Conservation (phyloP, 495 filamentous ascomycete species). For the Bryoglossum gracile region DNA sequence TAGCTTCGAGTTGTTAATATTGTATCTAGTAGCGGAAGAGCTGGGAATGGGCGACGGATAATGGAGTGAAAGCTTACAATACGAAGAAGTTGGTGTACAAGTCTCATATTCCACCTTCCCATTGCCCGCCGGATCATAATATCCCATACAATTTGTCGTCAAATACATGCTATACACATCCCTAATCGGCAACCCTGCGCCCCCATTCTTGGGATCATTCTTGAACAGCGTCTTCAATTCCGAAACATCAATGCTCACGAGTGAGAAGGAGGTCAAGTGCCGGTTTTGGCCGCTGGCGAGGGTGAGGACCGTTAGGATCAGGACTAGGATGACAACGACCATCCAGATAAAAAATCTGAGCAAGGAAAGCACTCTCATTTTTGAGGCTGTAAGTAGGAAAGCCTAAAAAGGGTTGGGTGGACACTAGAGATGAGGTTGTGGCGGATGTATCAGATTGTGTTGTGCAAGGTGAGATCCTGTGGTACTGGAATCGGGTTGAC, state of each 20-base stretch:
- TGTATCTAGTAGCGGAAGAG: background rate
- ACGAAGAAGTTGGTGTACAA: background rate
- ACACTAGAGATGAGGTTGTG: too few relatives aligned
- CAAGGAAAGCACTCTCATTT: background rate
- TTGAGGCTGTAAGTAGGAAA: background rate
- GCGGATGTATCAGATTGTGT: too few relatives aligned
- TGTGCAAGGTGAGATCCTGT: background rate
- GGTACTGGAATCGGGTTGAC: background rate
- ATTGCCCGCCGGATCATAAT: background rate
- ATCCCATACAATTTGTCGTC: background rate
- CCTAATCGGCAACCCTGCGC: background rate
- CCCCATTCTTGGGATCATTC: too few relatives aligned
- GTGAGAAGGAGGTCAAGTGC: background rate
- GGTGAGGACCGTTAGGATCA: slow-evolving; percentile 7
- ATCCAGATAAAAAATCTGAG: background rate
- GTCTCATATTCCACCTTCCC: background rate
- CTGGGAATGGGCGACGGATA: background rate
- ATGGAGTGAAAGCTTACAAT: background rate
- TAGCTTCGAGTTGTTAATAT: background rate
- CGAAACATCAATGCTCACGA: slow-evolving; percentile 8
- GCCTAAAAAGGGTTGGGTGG: too few relatives aligned
- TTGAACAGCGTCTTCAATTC: background rate
- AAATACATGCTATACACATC: slow-evolving; percentile 11
- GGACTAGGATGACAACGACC: background rate
- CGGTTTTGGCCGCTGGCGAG: background rate